phyloP scores from a whole-genome alignment of 441 rosid genomes.

The Omphalea diandra region DNA sequence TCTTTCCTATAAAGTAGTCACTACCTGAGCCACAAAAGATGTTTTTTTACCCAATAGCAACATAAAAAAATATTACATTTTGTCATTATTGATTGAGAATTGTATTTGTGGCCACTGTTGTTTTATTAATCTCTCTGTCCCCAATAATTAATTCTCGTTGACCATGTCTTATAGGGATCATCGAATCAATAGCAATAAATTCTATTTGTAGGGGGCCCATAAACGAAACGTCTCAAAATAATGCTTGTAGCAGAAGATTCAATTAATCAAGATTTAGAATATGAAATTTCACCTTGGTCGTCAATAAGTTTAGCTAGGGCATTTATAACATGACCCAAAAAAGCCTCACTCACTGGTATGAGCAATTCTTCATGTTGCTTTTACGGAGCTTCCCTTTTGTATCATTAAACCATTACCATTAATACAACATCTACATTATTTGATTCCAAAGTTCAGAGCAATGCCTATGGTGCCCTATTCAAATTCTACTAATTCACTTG shows the following conservation, averaged over 20 bases:
- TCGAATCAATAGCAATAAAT: conserved; percentile 26
- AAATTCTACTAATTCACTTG: too few species aligned
- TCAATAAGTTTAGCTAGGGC: conserved; percentile 17
- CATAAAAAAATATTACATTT: conserved; percentile 4
- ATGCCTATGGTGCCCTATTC: too few species aligned
- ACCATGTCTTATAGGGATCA: conserved; percentile 16
- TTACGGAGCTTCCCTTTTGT: too few species aligned
- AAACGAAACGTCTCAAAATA: not conserved
- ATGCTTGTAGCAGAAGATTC: not conserved
- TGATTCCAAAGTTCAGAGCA: too few species aligned
- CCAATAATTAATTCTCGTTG: conserved; percentile 13
- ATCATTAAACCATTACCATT: too few species aligned
- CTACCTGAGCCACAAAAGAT: too few species aligned
- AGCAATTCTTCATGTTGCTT: too few species aligned
- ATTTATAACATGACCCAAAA: conserved; percentile 3
- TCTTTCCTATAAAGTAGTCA: too few species aligned
- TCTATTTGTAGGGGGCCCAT: conserved; percentile 11
- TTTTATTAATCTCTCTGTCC: not conserved
- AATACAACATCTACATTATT: too few species aligned
- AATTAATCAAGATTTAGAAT: conserved; percentile 1
- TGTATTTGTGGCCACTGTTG: conserved; percentile 2
- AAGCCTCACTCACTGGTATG: too few species aligned
- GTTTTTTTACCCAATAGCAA: too few species aligned
- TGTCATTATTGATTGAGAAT: not conserved
- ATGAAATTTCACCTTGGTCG: not conserved